Percentiles rank a stretch among this genome's conserved stretches.
phyloP scores from a whole-genome alignment of 768 basidiomycete species.

The Pleurotus tuber-regium region DNA sequence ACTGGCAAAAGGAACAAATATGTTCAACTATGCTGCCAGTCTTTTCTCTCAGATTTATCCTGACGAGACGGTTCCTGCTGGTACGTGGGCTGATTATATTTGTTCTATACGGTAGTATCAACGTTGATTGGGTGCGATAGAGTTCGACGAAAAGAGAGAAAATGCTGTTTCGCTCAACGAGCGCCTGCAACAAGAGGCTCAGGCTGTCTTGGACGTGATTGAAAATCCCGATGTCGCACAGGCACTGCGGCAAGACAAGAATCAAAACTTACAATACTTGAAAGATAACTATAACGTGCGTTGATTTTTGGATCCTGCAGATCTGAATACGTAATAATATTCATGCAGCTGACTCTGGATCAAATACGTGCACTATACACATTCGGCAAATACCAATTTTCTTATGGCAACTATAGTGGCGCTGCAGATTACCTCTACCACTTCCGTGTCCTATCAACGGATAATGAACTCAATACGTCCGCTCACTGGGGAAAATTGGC shows the following conservation, averaged over 20 bases:
- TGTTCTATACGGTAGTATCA: too few species aligned
- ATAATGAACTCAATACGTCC: constrained; percentile 89
- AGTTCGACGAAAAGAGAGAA: constrained; percentile 81
- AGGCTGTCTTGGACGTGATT: constrained; percentile 92
- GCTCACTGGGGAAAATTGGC: constrained; percentile 99
- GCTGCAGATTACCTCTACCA: constrained; percentile 99
- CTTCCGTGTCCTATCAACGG: constrained; percentile 95
- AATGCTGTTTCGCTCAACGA: constrained; percentile 83
- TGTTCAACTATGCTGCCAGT: constrained; percentile 90
- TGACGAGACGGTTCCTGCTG: constrained; percentile 63
- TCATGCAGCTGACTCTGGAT: constrained; percentile 79
- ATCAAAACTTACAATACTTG: constrained; percentile 91
- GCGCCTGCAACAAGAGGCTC: constrained; percentile 84
- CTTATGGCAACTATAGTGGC: constrained; percentile 95
- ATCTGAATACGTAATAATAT: constrained; percentile 1
- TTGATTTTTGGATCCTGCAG: constrained; percentile 10
- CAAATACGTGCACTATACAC: constrained; percentile 96
- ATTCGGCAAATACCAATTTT: constrained; percentile 98
- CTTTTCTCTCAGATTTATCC: constrained; percentile 80
- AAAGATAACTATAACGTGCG: constrained; percentile 89
- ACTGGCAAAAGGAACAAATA: constrained; percentile 95
- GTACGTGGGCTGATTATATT: too few species aligned
- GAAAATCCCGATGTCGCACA: constrained; percentile 96
- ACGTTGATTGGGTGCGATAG: too few species aligned
- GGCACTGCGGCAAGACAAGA: constrained; percentile 92